Base-by-base conservation (phyloP, 495 filamentous ascomycete genomes). In the Penicillium cosmopolitanum region DNA sequence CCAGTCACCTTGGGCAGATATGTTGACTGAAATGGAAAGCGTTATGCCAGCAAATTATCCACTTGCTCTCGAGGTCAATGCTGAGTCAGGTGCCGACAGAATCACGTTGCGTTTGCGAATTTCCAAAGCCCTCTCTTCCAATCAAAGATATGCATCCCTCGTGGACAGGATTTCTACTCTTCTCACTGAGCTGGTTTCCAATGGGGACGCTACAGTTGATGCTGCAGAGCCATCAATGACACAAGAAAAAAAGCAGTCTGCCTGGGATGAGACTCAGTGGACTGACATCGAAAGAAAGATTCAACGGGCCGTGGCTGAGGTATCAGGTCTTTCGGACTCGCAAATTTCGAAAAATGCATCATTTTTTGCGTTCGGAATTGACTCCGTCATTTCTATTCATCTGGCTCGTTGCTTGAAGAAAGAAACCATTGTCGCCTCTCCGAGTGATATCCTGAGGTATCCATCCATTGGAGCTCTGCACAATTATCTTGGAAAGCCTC, bases 371-470 rank as follows among this genome's bases (percentile, higher is more conserved):
- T 44, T 44, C 16, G 42, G 42, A 44, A 16, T 44, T 44, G 42
- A 44, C 42, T 44, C 42, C 6, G 16, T 44, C 5, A 1, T 44
- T 9, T 44, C 42, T 0, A 44, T 44, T 44, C 42, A 44, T 44
- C n/a, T 44, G n/a, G 42, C 42, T 3, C 42, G 42, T 6, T 21
- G 50, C 15, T 36, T 72, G 25, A 62, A 66, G 33, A 46, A 53
- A 31, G 12, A 53, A 11, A 57, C 51, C 8, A 13, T 72, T 1
- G 35, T 62, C n/a, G 68, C 56, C 34, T 67, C 69, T 44, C 69
- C 69, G 7, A 61, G 64, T 43, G 69, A 69, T 53, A 61, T 69
- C n/a, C 51, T 72, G 66, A 57, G 59, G 8, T 59, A 64, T 50
- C 53, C 66, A 23, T 65, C 59, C 36, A 61, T 72, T n/a, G 58